A percentile compares a stretch with the other conserved stretches of the same genome.
Evolutionary conservation across 2,329 filamentous ascomycete genomes (phyloP).

Genomic region (Exophiala lecanii-corni): DNA sequence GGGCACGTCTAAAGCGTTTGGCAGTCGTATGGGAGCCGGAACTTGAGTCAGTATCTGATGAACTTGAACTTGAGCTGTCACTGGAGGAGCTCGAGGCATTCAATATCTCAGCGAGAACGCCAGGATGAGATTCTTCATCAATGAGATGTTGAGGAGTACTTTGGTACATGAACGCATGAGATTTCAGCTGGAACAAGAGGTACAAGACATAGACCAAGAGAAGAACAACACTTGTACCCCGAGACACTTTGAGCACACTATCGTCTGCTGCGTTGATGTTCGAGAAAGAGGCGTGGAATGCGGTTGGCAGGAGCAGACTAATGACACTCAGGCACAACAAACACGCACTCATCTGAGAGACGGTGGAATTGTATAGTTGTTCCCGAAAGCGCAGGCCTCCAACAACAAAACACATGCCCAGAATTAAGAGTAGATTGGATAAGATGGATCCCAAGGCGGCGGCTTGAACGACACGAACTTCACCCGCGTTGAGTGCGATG

Average conservation of each 20-base stretch:
- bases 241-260: slow-evolving; percentile 76
- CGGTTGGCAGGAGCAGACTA: slow-evolving; percentile 81
- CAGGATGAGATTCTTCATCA: slow-evolving; percentile 83
- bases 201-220: slow-evolving; percentile 79
- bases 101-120: slow-evolving; percentile 75
- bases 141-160: slow-evolving; percentile 90
- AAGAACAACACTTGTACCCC: slow-evolving; percentile 80
- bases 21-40: slow-evolving; percentile 67
- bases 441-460: slow-evolving; percentile 85
- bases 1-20: slow-evolving; percentile 69
- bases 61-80: slow-evolving; percentile 47
- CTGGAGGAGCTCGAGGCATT: slow-evolving; percentile 61
- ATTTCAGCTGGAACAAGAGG: slow-evolving; percentile 85
- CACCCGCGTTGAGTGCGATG: slow-evolving; percentile 71
- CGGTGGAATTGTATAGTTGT: slow-evolving; percentile 93
- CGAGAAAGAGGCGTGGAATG: slow-evolving; percentile 83
- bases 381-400: slow-evolving; percentile 83
- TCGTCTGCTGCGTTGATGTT: slow-evolving; percentile 58
- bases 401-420: slow-evolving; percentile 87
- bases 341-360: slow-evolving; percentile 94
- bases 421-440: slow-evolving; percentile 78
- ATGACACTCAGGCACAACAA: slow-evolving; percentile 85
- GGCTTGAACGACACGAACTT: slow-evolving; percentile 88
- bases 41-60: slow-evolving; percentile 64
- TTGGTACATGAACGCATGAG: slow-evolving; percentile 85